Conservation (phyloP, 306 rosid genomes). For the Carpinus fangiana region DNA sequence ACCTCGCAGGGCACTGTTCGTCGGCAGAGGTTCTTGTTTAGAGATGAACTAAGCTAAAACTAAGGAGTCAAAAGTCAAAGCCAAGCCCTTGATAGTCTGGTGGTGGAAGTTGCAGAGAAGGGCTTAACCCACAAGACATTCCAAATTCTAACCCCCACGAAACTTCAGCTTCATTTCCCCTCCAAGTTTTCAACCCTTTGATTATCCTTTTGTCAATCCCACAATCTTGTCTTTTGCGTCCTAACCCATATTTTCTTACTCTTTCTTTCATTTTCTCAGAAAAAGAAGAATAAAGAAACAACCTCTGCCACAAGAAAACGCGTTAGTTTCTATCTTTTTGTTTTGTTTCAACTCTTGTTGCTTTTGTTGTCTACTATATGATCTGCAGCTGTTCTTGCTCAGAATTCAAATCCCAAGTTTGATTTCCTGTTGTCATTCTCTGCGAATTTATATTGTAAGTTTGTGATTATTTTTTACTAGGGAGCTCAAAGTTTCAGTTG, state of each 20-base stretch:
- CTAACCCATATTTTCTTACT: background rate
- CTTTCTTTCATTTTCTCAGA: background rate
- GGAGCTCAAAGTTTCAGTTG: constrained; percentile 1
- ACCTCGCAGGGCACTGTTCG: too few species aligned
- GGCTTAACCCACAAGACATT: constrained; percentile 15
- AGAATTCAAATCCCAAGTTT: background rate
- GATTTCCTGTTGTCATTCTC: background rate
- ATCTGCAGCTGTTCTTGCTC: constrained; percentile 4
- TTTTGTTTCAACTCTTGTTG: background rate
- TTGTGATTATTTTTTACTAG: background rate
- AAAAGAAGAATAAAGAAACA: background rate
- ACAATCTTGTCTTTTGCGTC: background rate
- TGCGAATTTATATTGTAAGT: background rate
- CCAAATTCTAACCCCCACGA: constrained; percentile 8
- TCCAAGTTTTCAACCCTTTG: background rate
- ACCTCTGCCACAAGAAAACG: background rate
- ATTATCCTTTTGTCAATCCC: constrained; percentile 7
- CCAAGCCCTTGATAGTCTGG: background rate
- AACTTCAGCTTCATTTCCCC: constrained; percentile 9
- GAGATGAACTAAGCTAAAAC: too few species aligned
- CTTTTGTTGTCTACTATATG: background rate
- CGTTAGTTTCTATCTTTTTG: background rate
- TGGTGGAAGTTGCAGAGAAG: background rate
- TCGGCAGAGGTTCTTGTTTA: too few species aligned
- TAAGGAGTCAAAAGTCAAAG: constrained; percentile 21